phyloP scores from a whole-genome alignment of 2,329 filamentous ascomycete genomes.

The Pseudogymnoascus sp. region DNA sequence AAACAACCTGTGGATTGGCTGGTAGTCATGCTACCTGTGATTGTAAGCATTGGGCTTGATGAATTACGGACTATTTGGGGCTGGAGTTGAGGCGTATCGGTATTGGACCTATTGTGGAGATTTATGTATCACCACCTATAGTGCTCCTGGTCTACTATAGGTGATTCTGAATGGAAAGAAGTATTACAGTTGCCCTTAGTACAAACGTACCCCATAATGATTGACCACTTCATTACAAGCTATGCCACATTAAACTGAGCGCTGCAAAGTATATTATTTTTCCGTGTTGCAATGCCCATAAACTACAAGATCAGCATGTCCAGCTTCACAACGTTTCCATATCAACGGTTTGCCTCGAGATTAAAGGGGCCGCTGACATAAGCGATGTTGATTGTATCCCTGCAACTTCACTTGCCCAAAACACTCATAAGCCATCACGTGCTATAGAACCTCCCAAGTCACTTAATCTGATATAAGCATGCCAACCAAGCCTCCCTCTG shows the following conservation, averaged over 20 bases:
- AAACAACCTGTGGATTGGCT: neutral
- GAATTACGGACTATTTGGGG: constrained; percentile 4
- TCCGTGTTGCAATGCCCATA: neutral
- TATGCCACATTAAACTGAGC: neutral
- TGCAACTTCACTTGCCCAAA: neutral
- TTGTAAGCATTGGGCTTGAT: neutral
- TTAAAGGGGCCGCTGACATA: constrained; percentile 6
- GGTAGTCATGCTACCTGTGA: neutral
- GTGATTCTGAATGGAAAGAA: neutral
- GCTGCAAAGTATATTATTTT: neutral
- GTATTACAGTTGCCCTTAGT: neutral
- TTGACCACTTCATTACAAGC: neutral
- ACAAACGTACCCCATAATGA: neutral
- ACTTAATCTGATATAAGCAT: constrained; percentile 8
- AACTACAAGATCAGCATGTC: constrained; percentile 1
- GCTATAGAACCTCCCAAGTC: neutral
- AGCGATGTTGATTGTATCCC: neutral
- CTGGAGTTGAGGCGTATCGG: neutral
- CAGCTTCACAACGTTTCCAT: neutral
- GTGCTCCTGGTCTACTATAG: constrained; percentile 3
- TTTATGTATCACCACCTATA: constrained; percentile 8
- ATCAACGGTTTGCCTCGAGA: neutral
- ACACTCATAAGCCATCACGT: constrained; percentile 1
- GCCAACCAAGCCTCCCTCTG: neutral
- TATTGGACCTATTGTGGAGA: neutral